Base-by-base conservation (phyloP, 1,284 basidiomycete species). In the Tremellales sp. region DNA sequence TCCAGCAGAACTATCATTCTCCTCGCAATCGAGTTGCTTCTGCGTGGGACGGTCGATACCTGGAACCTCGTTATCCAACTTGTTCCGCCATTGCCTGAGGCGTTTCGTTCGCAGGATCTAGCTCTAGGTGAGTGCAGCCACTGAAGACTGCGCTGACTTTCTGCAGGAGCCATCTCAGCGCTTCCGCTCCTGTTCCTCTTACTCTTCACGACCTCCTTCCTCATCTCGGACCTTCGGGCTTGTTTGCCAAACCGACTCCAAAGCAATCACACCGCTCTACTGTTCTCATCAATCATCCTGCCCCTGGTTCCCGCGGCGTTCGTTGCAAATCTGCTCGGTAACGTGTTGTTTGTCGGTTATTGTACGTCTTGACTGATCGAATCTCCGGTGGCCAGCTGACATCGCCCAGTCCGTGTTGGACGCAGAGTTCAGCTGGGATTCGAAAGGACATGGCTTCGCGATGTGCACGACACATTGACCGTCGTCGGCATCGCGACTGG, bases 241-340 rank as follows among this genome's bases (percentile, higher is more conserved):
- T 17, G 22, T 17, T 43, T 61, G 4, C 57, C 58, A 3, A 11
- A 27, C 13, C 10, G 21, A 3, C 27, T 51, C 12, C 48, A 46
- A 25, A 33, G 48, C 17, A 43, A 13, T 2, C 4, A 27, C 2
- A 19, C 42, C 2, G 53, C 44, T 12, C 29, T 48, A 23, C 21
- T 43, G 2, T 58, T 52, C 29, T 44, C 40, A 10, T 15, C 49
- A 0, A 10, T 60, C 7, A 19, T 57, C 23, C 44, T 50, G 2
- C 61, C 61, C 2, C 45, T 60, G 23, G 45, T 62, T 1, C 61
- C 61, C 0, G 33, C 57, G 2, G 49, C 39, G 0, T 57, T 56
- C 24, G 48, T 55, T 3, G 58, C 40, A 0, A 40, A 43, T 4
- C 37, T 60, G 8, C 31, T 62, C 3, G 54, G 58, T 1, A 37